Percentiles rank a stretch among this genome's conserved stretches.
Evolutionary conservation across 2,329 filamentous ascomycete genomes (phyloP).

Genomic region (Hymenoscyphus scutula): DNA sequence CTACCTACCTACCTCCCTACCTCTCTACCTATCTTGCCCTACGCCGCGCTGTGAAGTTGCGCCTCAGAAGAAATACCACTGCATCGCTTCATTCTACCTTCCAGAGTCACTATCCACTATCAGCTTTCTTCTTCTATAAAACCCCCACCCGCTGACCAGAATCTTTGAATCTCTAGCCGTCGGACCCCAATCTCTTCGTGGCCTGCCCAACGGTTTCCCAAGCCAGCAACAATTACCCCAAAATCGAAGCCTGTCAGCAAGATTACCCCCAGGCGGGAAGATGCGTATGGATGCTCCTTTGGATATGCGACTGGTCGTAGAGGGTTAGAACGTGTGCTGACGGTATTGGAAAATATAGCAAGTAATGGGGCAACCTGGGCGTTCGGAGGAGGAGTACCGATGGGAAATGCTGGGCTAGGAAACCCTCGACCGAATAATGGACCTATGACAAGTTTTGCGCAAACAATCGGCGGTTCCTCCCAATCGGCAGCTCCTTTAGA

Average conservation of each 20-base stretch:
- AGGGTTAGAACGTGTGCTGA: slow-evolving; percentile 24
- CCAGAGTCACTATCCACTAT: not conserved
- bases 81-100: not conserved
- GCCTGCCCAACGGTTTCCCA: slow-evolving; percentile 59
- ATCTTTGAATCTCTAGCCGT: slow-evolving; percentile 35
- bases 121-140: not conserved
- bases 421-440: slow-evolving; percentile 53
- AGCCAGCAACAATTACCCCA: slow-evolving; percentile 57
- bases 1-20: too few relatives aligned
- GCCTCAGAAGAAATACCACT: not conserved
- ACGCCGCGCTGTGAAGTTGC: not conserved
- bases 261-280: slow-evolving; percentile 65
- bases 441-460: slow-evolving; percentile 63
- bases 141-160: slow-evolving; percentile 22
- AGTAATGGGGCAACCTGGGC: slow-evolving; percentile 51
- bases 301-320: not conserved
- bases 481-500: slow-evolving; percentile 62
- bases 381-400: slow-evolving; percentile 60
- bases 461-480: slow-evolving; percentile 59
- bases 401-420: slow-evolving; percentile 55
- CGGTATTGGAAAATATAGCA: slow-evolving; percentile 33
- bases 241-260: slow-evolving; percentile 54
- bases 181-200: slow-evolving; percentile 60
- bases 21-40: too few relatives aligned
- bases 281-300: slow-evolving; percentile 49